Conservation (phyloP, 2,329 filamentous ascomycete species). For the Ceratocystis harringtonii region DNA sequence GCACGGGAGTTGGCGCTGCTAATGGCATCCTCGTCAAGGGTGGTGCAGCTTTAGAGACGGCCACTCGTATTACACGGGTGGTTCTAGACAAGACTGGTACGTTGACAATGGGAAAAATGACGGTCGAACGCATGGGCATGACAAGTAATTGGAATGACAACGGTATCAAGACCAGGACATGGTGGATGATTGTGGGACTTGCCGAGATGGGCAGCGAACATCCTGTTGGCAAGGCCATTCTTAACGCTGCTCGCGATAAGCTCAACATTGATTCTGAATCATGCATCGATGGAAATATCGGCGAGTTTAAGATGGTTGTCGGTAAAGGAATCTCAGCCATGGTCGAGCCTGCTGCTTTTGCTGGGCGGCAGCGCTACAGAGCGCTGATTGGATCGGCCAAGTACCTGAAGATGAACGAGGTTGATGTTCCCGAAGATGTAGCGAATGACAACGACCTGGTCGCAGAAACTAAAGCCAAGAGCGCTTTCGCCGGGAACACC, state of each 20-base stretch:
- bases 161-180: slow-evolving; percentile 56
- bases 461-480: slow-evolving; percentile 25
- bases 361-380: slow-evolving; percentile 47
- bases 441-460: slow-evolving; percentile 44
- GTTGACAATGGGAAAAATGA: slow-evolving; percentile 90
- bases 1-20: slow-evolving; percentile 89
- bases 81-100: slow-evolving; percentile 95
- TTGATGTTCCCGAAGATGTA: slow-evolving; percentile 49
- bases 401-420: slow-evolving; percentile 56
- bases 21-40: slow-evolving; percentile 97
- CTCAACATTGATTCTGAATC: slow-evolving; percentile 58
- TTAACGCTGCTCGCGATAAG: slow-evolving; percentile 58
- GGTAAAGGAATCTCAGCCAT: slow-evolving; percentile 72
- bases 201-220: slow-evolving; percentile 93
- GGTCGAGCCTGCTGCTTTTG: slow-evolving; percentile 47
- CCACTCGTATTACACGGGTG: slow-evolving; percentile 77
- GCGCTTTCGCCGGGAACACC: slow-evolving; percentile 55
- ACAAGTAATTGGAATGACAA: slow-evolving; percentile 53
- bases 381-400: slow-evolving; percentile 72
- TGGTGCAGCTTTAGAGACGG: slow-evolving; percentile 76
- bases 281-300: slow-evolving; percentile 66
- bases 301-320: slow-evolving; percentile 69
- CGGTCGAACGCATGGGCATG: slow-evolving; percentile 57
- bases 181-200: slow-evolving; percentile 95
- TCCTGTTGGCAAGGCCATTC: slow-evolving; percentile 80